phyloP scores from a whole-genome alignment of 768 basidiomycete genomes.

The Tulasnella sp. region DNA sequence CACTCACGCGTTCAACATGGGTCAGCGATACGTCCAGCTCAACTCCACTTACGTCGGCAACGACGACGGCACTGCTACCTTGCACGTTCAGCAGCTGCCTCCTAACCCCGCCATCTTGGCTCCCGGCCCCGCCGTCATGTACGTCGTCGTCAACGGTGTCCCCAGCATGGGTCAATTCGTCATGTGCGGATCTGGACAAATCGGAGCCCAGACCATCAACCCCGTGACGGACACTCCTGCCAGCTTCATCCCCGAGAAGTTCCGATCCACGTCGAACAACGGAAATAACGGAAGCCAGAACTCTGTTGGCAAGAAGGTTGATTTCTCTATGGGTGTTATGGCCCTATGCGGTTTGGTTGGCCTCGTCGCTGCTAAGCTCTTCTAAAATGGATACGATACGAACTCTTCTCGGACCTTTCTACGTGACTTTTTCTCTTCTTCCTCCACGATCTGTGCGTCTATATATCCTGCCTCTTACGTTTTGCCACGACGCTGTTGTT shows the following conservation, averaged over 20 bases:
- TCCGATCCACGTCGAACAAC: not conserved
- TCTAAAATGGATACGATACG: not conserved
- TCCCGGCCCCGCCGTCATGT: constrained; percentile 83
- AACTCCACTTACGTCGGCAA: constrained; percentile 82
- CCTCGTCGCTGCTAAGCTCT: not conserved
- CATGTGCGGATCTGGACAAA: constrained; percentile 70
- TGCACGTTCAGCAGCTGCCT: constrained; percentile 78
- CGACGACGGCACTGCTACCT: constrained; percentile 64
- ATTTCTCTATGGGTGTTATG: not conserved
- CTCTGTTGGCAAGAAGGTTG: not conserved
- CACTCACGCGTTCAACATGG: constrained; percentile 61
- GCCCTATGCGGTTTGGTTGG: not conserved
- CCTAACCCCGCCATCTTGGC: constrained; percentile 82
- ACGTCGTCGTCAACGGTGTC: constrained; percentile 77
- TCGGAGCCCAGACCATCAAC: constrained; percentile 63
- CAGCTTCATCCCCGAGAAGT: not conserved
- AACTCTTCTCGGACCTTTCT: not conserved
- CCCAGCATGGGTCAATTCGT: constrained; percentile 75
- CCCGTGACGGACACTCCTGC: constrained; percentile 48
- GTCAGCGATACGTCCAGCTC: constrained; percentile 74
- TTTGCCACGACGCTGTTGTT: not conserved
- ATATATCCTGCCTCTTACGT: not conserved
- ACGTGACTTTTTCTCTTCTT: not conserved
- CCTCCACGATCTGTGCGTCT: not conserved
- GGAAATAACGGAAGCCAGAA: not conserved